These are phyloP conservation scores for Bertia moriformis DNA, from an alignment of 2,329 filamentous ascomycete genomes.

Conservation along the genomic window DNA sequence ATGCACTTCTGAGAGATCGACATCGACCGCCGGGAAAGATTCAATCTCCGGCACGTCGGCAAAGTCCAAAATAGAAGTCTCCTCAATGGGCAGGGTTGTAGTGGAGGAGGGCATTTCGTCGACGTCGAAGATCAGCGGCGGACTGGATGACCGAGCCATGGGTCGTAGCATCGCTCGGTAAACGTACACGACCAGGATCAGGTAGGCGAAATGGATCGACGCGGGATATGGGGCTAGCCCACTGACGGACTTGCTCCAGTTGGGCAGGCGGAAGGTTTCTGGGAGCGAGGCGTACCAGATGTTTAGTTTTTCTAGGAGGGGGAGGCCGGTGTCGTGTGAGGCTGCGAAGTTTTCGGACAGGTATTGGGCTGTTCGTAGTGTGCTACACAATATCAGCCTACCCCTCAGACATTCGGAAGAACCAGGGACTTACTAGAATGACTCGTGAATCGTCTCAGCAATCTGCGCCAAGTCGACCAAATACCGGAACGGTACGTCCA, in stretches of 20 bases:
- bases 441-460: conserved; percentile 14
- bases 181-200: conserved; percentile 17
- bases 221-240: conserved; percentile 6
- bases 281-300: conserved; percentile 14
- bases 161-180: conserved; percentile 17
- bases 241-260: conserved; percentile 7
- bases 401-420: too few species aligned
- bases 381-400: too few species aligned
- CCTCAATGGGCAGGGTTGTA: neutral
- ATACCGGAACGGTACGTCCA: conserved; percentile 10
- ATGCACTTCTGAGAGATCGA: conserved; percentile 5
- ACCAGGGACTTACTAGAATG: conserved; percentile 15
- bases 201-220: conserved; percentile 16
- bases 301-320: conserved; percentile 12
- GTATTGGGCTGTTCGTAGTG: conserved; percentile 13
- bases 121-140: conserved; percentile 7
- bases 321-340: conserved; percentile 12
- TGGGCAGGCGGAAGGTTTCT: conserved; percentile 12
- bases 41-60: neutral
- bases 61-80: neutral
- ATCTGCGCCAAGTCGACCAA: conserved; percentile 12
- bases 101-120: neutral
- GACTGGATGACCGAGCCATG: conserved; percentile 6
- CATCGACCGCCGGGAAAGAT: neutral
- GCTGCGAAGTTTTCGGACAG: conserved; percentile 13